phyloP scores from a whole-genome alignment of 2,329 filamentous ascomycete species.

The Alternaria sp. region DNA sequence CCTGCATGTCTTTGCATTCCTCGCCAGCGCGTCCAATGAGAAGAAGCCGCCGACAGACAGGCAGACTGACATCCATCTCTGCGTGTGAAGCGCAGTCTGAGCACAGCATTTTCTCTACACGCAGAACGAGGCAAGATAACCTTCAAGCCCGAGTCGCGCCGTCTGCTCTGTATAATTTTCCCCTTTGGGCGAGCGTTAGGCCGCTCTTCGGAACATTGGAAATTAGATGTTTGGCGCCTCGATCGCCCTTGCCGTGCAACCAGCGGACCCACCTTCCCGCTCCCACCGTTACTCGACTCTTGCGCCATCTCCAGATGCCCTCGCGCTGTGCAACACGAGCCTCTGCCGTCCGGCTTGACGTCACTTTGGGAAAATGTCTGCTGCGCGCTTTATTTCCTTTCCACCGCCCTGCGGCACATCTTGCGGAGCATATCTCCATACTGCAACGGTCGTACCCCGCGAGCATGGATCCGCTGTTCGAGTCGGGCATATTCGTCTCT shows the following conservation, averaged over 20 bases:
- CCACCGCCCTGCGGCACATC: slow-evolving; percentile 11
- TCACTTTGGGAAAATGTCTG: slow-evolving; percentile 17
- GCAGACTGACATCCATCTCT: not conserved
- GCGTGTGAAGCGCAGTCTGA: not conserved
- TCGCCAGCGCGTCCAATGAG: slow-evolving; percentile 20
- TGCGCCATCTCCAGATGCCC: slow-evolving; percentile 8
- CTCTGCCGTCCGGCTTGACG: slow-evolving; percentile 15
- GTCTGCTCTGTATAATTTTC: slow-evolving; percentile 15
- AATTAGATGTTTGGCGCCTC: slow-evolving; percentile 27
- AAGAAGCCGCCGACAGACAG: not conserved
- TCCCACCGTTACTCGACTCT: slow-evolving; percentile 15
- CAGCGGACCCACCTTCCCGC: slow-evolving; percentile 19
- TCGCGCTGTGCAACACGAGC: slow-evolving; percentile 2
- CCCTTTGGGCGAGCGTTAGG: slow-evolving; percentile 12
- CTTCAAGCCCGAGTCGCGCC: not conserved
- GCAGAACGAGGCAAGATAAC: not conserved
- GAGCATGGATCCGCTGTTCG: not conserved
- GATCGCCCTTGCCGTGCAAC: slow-evolving; percentile 30
- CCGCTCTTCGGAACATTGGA: slow-evolving; percentile 37
- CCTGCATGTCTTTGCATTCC: slow-evolving; percentile 22
- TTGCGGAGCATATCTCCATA: not conserved
- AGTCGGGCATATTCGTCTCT: not conserved
- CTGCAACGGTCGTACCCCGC: not conserved
- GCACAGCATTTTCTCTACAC: not conserved
- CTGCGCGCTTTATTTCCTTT: slow-evolving; percentile 7